These are phyloP conservation scores for Nadsonia commutata DNA, from an alignment of 1,139 yeast species.

Conservation along the genomic window DNA sequence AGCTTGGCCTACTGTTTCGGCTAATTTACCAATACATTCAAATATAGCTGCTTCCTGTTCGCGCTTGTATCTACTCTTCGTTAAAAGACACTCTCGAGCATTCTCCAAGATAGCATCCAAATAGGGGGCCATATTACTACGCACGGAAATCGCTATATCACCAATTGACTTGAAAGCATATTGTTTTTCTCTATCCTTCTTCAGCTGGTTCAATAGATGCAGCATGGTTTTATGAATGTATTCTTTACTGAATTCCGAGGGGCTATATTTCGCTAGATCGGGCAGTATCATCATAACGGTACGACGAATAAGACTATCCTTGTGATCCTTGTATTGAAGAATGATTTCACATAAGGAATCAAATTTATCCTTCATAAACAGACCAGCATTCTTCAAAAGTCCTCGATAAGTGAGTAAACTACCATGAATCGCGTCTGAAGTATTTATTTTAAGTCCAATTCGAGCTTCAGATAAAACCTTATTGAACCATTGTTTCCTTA, in stretches of 20 bases:
- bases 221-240: slow-evolving; percentile 70
- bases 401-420: slow-evolving; percentile 73
- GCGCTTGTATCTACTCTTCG: slow-evolving; percentile 46
- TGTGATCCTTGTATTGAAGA: slow-evolving; percentile 63
- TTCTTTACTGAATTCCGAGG: slow-evolving; percentile 61
- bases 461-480: slow-evolving; percentile 52
- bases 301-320: slow-evolving; percentile 57
- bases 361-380: slow-evolving; percentile 56
- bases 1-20: slow-evolving; percentile 90
- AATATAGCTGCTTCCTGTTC: slow-evolving; percentile 81
- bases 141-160: slow-evolving; percentile 67
- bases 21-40: slow-evolving; percentile 75
- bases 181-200: slow-evolving; percentile 62
- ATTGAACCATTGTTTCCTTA: slow-evolving; percentile 61
- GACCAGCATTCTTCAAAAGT: slow-evolving; percentile 49
- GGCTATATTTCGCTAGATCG: slow-evolving; percentile 63
- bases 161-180: slow-evolving; percentile 77
- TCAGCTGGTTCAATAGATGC: slow-evolving; percentile 65
- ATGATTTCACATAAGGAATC: slow-evolving; percentile 68
- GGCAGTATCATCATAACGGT: slow-evolving; percentile 79
- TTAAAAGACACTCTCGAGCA: slow-evolving; percentile 65
- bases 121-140: slow-evolving; percentile 77
- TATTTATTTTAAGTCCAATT: slow-evolving; percentile 31
- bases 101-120: slow-evolving; percentile 75
- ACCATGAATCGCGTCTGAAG: slow-evolving; percentile 67